These are phyloP conservation scores for Papiliotrema flavescens DNA, from an alignment of 1,284 basidiomycete genomes.

Conservation along the genomic window DNA sequence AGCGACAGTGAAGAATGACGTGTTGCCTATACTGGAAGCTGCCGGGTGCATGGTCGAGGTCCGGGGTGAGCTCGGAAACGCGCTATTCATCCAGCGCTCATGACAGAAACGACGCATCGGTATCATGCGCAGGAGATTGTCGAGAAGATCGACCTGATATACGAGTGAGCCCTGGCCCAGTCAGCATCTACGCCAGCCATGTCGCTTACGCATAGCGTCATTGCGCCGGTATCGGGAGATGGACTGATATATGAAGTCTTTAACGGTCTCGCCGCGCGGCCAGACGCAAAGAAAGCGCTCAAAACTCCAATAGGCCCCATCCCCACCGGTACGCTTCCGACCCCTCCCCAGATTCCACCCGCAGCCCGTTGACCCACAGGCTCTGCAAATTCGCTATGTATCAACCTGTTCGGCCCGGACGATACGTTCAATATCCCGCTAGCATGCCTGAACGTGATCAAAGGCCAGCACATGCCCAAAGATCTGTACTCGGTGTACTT, in stretches of 20 bases:
- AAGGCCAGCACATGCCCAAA: constrained; percentile 72
- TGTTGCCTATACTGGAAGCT: constrained; percentile 75
- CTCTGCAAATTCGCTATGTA: constrained; percentile 49
- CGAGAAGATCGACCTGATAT: constrained; percentile 60
- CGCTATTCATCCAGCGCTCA: not conserved
- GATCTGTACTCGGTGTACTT: constrained; percentile 73
- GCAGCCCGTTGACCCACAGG: constrained; percentile 20
- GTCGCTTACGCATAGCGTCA: constrained; percentile 50
- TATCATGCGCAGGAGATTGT: constrained; percentile 73
- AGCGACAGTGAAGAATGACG: constrained; percentile 60
- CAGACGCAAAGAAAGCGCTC: constrained; percentile 67
- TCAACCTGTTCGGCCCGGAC: constrained; percentile 48
- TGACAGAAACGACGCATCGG: constrained; percentile 66
- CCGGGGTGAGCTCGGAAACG: constrained; percentile 53
- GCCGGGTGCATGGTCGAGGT: constrained; percentile 68
- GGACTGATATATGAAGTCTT: constrained; percentile 87
- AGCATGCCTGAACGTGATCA: constrained; percentile 79
- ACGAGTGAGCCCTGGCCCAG: constrained; percentile 55
- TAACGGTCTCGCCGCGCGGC: constrained; percentile 79
- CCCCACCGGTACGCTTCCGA: constrained; percentile 65
- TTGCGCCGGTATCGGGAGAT: constrained; percentile 85
- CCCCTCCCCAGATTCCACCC: not conserved
- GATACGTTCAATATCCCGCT: constrained; percentile 70
- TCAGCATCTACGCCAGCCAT: not conserved
- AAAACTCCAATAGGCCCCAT: constrained; percentile 76